Base-by-base conservation (phyloP, 1,139 yeast genomes). In the Saccharomyces pastorianus region DNA sequence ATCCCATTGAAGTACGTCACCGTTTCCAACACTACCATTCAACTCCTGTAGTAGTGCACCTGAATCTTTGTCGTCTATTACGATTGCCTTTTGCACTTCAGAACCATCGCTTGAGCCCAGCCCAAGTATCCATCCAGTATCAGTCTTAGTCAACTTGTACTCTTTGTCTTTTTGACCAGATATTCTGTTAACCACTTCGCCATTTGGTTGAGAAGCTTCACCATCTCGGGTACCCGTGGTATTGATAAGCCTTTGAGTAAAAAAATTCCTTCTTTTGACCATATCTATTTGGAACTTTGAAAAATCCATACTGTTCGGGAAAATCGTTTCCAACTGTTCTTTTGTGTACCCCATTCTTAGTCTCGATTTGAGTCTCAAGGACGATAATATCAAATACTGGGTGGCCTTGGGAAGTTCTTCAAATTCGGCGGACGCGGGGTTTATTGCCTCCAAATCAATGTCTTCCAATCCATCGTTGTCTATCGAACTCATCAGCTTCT, bases 301-400 rank as follows among this genome's bases (percentile, higher is more conserved):
- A 65, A 95, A 95, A 56, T 90, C 97, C 82, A 88, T 79, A 54
- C 90, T 81, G 64, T 88, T 78, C 0, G 96, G 95, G 63, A 93
- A 95, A 56, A 89, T 73, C 3, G 79, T 74, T 60, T 88, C 88
- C 29, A 95, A 73, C 64, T 95, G 97, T 17, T 88, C 91, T 57
- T 89, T 88, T 0, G 91, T 78, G 65, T 86, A 89, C 0, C 99
- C 99, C 96, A 95, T 85, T 73, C 99, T 83, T 68, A 95, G 78
- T 54, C 99, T 74, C 0, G 98, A 91, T 58, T 89, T 79, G 38
- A 90, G 73, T 54, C 99, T 71, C 17, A 95, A 78, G 55, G 88
- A 89, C 9, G 93, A 88, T 26, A 95, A 72, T 2, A 90, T 81
- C 80, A 89, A 89, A 65, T 93, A 95, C 65, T 90, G 97, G 0